Conservation (phyloP, 768 basidiomycete species). For the Butyriboletus loyo region DNA sequence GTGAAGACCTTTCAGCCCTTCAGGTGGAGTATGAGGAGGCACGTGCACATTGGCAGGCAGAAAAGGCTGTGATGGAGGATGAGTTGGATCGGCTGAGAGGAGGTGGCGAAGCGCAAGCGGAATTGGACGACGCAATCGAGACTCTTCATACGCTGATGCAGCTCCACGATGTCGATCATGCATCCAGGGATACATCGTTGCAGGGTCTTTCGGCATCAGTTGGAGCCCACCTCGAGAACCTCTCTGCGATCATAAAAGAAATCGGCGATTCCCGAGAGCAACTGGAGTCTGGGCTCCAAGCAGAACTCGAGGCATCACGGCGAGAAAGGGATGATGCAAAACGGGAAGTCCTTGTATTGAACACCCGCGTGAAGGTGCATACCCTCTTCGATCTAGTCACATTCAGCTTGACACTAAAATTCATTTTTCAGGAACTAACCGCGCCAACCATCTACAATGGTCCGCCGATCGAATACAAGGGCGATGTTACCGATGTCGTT, state of each 20-base stretch:
- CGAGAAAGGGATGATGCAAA: constrained; percentile 50
- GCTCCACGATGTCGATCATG: constrained; percentile 52
- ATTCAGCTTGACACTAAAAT: background rate
- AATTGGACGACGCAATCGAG: constrained; percentile 50
- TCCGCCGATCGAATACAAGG: constrained; percentile 31
- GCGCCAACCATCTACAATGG: constrained; percentile 22
- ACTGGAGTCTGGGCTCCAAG: constrained; percentile 53
- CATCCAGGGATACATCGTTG: constrained; percentile 47
- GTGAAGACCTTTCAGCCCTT: constrained; percentile 37
- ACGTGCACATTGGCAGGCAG: constrained; percentile 48
- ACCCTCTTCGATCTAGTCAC: background rate
- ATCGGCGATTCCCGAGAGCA: constrained; percentile 41
- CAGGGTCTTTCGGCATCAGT: constrained; percentile 49
- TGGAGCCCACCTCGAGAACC: constrained; percentile 47
- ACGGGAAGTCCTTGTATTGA: constrained; percentile 38
- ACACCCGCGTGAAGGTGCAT: constrained; percentile 38
- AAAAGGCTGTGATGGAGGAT: constrained; percentile 48
- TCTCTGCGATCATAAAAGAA: constrained; percentile 43
- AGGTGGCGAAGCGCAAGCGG: constrained; percentile 38
- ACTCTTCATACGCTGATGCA: constrained; percentile 52
- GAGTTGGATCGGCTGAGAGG: constrained; percentile 46
- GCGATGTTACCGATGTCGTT: constrained; percentile 54
- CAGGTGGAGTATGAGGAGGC: constrained; percentile 42
- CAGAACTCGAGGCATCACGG: constrained; percentile 53
- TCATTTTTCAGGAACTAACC: constrained; percentile 21